Conservation (phyloP, 1,284 basidiomycete genomes). For the Leucoagaricus sp. region DNA sequence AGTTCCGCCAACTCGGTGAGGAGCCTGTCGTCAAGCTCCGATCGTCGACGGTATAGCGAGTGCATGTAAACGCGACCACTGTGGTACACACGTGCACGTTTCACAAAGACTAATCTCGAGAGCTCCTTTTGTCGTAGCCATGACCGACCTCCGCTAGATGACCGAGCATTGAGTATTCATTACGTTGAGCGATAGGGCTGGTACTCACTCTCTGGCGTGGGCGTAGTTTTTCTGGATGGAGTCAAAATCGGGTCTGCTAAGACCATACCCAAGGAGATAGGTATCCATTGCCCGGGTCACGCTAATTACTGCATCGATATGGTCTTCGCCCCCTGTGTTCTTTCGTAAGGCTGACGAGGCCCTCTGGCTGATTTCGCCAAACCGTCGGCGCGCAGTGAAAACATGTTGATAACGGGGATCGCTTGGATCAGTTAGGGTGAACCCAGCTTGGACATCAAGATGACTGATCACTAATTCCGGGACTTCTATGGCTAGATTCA, state of each 20-base stretch:
- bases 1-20: constrained; percentile 81
- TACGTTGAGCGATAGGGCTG: background rate
- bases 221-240: constrained; percentile 69
- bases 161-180: constrained; percentile 14
- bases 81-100: constrained; percentile 80
- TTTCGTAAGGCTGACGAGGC: constrained; percentile 71
- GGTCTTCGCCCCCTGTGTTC: constrained; percentile 75
- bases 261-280: constrained; percentile 74
- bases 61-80: constrained; percentile 75
- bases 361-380: constrained; percentile 70
- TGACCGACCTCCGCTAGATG: constrained; percentile 54
- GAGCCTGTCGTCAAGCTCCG: constrained; percentile 79
- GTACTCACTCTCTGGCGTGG: constrained; percentile 67
- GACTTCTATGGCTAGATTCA: constrained; percentile 63
- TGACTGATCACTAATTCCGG: constrained; percentile 65
- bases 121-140: constrained; percentile 77
- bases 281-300: constrained; percentile 74
- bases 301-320: constrained; percentile 85
- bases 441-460: constrained; percentile 71
- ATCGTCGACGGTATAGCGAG: constrained; percentile 79
- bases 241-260: constrained; percentile 59
- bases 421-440: constrained; percentile 72
- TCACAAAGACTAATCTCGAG: constrained; percentile 75
- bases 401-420: constrained; percentile 79
- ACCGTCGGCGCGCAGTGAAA: constrained; percentile 59